A percentile compares a stretch with the other conserved stretches of the same genome.
phyloP scores from a whole-genome alignment of 2,329 filamentous ascomycete genomes.

The Incumbomyces delicatus region DNA sequence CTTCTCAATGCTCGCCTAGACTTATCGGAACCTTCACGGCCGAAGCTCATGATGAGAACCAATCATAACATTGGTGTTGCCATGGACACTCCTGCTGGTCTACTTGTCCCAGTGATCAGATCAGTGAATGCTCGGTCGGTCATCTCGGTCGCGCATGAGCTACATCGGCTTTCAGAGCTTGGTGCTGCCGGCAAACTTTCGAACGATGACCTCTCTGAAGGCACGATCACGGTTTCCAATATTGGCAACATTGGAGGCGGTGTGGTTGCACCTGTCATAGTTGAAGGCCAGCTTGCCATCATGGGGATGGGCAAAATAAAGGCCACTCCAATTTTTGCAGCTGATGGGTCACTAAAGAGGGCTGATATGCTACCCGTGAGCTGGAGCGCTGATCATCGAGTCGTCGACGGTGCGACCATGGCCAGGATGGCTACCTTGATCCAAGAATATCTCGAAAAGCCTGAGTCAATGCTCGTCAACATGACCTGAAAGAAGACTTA shows the following conservation, averaged over 20 bases:
- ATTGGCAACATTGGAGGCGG: constrained; percentile 92
- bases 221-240: constrained; percentile 92
- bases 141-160: constrained; percentile 64
- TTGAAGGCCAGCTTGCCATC: constrained; percentile 84
- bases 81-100: constrained; percentile 81
- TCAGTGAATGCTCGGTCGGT: constrained; percentile 72
- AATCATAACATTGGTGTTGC: constrained; percentile 93
- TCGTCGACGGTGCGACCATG: constrained; percentile 91
- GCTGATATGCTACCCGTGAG: constrained; percentile 82
- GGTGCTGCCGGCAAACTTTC: constrained; percentile 67
- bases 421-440: constrained; percentile 81
- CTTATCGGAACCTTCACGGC: constrained; percentile 51
- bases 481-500: constrained; percentile 47
- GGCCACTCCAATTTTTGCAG: constrained; percentile 67
- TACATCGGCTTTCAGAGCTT: constrained; percentile 61
- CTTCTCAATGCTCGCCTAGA: constrained; percentile 83
- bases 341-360: constrained; percentile 51
- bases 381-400: constrained; percentile 91
- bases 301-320: constrained; percentile 76
- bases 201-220: constrained; percentile 66
- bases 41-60: constrained; percentile 64
- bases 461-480: constrained; percentile 77
- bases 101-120: constrained; percentile 85
- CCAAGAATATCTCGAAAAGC: constrained; percentile 66
- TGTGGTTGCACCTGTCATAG: constrained; percentile 83